Percentiles rank a stretch among this genome's conserved stretches.
Evolutionary conservation across 805 yeast species (phyloP).

Genomic region (Yarrowia divulgata): DNA sequence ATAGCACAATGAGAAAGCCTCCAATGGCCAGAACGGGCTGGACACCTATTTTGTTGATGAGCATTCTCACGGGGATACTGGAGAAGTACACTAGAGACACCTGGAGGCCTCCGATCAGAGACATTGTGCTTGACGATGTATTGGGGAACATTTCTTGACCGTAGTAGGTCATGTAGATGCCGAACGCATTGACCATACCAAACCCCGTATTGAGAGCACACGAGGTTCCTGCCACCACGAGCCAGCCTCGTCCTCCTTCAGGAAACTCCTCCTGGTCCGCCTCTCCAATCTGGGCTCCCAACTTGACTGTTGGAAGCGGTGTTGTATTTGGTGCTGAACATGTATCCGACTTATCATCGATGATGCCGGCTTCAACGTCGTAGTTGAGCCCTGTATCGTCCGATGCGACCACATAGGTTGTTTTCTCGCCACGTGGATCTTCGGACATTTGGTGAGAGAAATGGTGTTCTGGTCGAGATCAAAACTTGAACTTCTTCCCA

Average conservation of each 20-base stretch:
- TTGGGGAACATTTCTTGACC: constrained; percentile 52
- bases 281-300: constrained; percentile 42
- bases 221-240: constrained; percentile 59
- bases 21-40: constrained; percentile 54
- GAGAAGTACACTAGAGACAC: constrained; percentile 55
- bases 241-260: constrained; percentile 62
- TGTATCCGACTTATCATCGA: constrained; percentile 16
- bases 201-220: constrained; percentile 58
- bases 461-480: background rate
- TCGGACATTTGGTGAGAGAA: background rate
- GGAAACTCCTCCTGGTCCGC: constrained; percentile 50
- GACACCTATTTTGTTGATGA: constrained; percentile 57
- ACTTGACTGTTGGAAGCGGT: constrained; percentile 4
- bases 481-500: background rate
- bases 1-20: constrained; percentile 54
- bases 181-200: constrained; percentile 67
- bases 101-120: constrained; percentile 63
- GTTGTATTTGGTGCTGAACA: constrained; percentile 11
- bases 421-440: constrained; percentile 1
- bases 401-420: constrained; percentile 2
- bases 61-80: constrained; percentile 51
- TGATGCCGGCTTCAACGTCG: constrained; percentile 12
- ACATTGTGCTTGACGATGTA: constrained; percentile 57
- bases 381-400: background rate
- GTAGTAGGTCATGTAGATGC: constrained; percentile 64